phyloP scores from a whole-genome alignment of 2,329 filamentous ascomycete genomes.

The Clonostachys byssicola region DNA sequence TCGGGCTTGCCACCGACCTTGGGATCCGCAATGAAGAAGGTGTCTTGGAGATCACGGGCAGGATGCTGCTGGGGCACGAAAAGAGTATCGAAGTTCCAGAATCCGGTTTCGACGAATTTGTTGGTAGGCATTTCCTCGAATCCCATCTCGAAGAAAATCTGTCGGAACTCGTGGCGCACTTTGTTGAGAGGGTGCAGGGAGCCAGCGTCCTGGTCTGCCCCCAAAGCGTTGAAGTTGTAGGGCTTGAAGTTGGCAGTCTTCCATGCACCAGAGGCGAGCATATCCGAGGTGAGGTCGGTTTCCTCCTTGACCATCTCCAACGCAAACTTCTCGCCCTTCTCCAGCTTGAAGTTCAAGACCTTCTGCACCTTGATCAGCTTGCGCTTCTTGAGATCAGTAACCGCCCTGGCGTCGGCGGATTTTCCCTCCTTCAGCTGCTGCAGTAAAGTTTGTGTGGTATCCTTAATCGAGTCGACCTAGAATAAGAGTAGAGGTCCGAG shows the following conservation, averaged over 20 bases:
- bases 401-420: conserved; percentile 69
- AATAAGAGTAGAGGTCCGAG: neutral
- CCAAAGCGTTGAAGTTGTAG: conserved; percentile 70
- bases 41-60: conserved; percentile 94
- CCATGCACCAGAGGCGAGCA: conserved; percentile 85
- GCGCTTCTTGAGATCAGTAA: conserved; percentile 84
- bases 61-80: conserved; percentile 98
- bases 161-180: conserved; percentile 90
- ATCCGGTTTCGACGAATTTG: conserved; percentile 90
- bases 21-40: conserved; percentile 96
- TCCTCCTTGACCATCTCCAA: conserved; percentile 87
- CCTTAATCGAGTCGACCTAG: conserved; percentile 69
- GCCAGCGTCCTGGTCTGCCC: conserved; percentile 56
- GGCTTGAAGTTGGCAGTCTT: conserved; percentile 88
- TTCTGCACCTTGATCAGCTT: conserved; percentile 85
- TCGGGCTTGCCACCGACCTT: conserved; percentile 66
- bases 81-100: conserved; percentile 97
- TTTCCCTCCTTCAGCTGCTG: conserved; percentile 66
- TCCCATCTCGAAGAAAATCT: conserved; percentile 99
- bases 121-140: conserved; percentile 98
- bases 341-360: conserved; percentile 77
- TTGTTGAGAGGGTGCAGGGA: conserved; percentile 77
- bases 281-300: conserved; percentile 91
- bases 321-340: conserved; percentile 84
- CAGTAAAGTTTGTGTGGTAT: conserved; percentile 74